Evolutionary conservation across 441 rosid genomes (phyloP), one percentile per base, ranked within the genome.

Genomic region (Manihot esculenta): DNA sequence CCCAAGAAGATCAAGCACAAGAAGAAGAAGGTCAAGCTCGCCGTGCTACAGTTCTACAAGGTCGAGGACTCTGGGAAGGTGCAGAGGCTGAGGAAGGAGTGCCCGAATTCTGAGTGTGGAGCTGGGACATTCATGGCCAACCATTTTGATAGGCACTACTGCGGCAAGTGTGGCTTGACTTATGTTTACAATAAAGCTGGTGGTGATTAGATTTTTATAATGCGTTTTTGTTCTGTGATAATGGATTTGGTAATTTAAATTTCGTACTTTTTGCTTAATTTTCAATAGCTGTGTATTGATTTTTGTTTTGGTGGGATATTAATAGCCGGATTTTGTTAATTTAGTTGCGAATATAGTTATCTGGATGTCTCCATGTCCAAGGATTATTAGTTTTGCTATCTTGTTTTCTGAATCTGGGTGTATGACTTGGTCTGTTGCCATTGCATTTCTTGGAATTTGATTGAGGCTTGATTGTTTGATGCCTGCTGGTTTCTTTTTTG

Each of bases 1-100:
- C 97, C 97, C 0, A 89, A 92, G 86, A 92, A 92, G 74, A 88
- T 90, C 78, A 92, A 92, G 88, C 97, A 92, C 76, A 90, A 92
- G 87, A 85, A 92, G 64, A 92, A 85, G 97, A 92, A 90, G 89
- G 96, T 92, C 10, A 89, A 92, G 94, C 90, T 92, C 69, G 85
- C 97, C 0, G 88, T 90, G 20, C 82, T 92, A 60, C 96, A 92
- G 80, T 89, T 89, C 61, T 92, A 92, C 84, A 88, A 88, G 77
- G 83, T 88, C 3, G 94, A 92, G 13, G 93, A 88, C 26, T 84
- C 89, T 15, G 94, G 96, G 0, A 92, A 89, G 69, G 93, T 89
- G 47, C 92, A 86, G 83, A 78, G 97, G 72, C 77, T 92, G 59
- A 80, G 97, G 81, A 92, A 92, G 73, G 97, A 89, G 84, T 89